Percentiles rank a stretch among this genome's conserved stretches.
phyloP scores from a whole-genome alignment of 345 rosid species.

The Eucalyptus marginata region DNA sequence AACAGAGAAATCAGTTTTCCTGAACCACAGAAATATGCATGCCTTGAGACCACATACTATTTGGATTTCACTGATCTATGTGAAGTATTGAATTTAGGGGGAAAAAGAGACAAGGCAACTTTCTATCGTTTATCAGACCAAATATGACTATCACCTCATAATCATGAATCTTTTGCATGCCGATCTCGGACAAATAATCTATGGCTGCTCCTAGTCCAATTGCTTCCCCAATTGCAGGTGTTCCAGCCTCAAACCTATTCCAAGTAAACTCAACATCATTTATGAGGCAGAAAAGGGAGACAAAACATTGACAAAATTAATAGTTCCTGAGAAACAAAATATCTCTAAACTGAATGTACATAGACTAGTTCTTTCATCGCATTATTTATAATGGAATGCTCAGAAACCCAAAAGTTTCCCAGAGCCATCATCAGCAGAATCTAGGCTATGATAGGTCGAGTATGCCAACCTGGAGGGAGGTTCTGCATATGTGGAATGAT shows the following conservation, averaged over 20 bases:
- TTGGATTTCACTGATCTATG: neutral
- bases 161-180: conserved; percentile 77
- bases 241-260: conserved; percentile 95
- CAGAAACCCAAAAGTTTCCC: neutral
- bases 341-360: neutral
- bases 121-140: neutral
- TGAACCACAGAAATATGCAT: neutral
- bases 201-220: conserved; percentile 93
- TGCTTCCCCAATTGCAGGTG: conserved; percentile 97
- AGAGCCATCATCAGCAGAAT: neutral
- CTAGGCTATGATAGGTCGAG: neutral
- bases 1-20: neutral
- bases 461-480: conserved; percentile 82
- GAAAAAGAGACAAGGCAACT: neutral
- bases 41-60: neutral
- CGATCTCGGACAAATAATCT: conserved; percentile 72
- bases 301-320: neutral
- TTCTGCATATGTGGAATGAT: conserved; percentile 91
- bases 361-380: neutral
- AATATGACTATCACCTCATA: conserved; percentile 45
- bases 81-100: neutral
- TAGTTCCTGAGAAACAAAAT: neutral
- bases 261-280: neutral
- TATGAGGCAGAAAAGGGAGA: neutral
- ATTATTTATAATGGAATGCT: neutral